Evolutionary conservation across 2,329 filamentous ascomycete species (phyloP).

Genomic region (Proliferodiscus dingleyae): DNA sequence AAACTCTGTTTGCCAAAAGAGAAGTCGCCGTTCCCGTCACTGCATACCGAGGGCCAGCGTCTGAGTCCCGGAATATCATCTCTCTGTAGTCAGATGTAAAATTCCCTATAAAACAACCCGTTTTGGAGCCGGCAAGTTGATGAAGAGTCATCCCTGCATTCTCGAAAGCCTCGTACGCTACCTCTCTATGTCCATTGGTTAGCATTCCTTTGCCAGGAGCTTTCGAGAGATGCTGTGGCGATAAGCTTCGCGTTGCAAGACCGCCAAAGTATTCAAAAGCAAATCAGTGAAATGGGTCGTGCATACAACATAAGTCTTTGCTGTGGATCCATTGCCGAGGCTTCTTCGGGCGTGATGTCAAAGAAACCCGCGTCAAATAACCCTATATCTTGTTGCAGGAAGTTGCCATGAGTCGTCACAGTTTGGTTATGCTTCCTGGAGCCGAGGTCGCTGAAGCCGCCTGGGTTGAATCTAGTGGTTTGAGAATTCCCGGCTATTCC

Average conservation of each 20-base stretch:
- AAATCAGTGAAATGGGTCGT: too few relatives aligned
- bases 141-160: conserved; percentile 10
- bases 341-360: conserved; percentile 9
- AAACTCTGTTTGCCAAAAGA: conserved; percentile 41
- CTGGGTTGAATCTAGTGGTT: too few relatives aligned
- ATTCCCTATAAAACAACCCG: conserved; percentile 40
- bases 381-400: conserved; percentile 11
- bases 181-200: too few relatives aligned
- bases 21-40: conserved; percentile 33
- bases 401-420: too few relatives aligned
- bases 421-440: too few relatives aligned
- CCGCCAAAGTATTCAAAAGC: too few relatives aligned
- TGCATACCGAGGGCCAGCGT: conserved; percentile 26
- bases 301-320: background rate
- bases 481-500: too few relatives aligned
- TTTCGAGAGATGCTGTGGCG: too few relatives aligned
- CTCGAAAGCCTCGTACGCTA: conserved; percentile 4
- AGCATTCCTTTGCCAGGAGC: too few relatives aligned
- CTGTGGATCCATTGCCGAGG: conserved; percentile 24
- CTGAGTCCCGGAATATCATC: conserved; percentile 12
- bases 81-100: conserved; percentile 21
- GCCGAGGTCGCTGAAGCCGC: too few relatives aligned
- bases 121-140: conserved; percentile 11
- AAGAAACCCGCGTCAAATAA: conserved; percentile 16
- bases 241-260: too few relatives aligned